Evolutionary conservation across 1,139 yeast genomes (phyloP).

Genomic region (Arxiozyma bovina): DNA sequence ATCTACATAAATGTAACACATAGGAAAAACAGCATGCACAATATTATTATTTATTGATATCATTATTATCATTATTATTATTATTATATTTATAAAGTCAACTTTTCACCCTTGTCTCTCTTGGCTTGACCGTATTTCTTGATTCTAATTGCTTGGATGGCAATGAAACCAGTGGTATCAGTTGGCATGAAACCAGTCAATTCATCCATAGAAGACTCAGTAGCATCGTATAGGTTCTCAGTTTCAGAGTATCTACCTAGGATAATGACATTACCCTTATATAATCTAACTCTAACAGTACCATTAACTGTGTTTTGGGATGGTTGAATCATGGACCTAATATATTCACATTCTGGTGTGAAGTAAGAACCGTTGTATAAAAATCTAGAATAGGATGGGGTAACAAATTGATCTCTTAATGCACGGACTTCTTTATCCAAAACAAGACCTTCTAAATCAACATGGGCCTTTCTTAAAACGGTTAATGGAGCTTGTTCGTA

Average conservation of each 20-base stretch:
- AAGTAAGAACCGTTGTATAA: conserved; percentile 96
- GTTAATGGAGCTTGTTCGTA: conserved; percentile 99
- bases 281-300: conserved; percentile 84
- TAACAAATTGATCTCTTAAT: conserved; percentile 90
- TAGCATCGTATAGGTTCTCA: conserved; percentile 93
- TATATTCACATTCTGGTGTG: conserved; percentile 96
- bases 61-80: too few species aligned
- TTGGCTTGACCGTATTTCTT: conserved; percentile 96
- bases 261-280: conserved; percentile 78
- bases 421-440: conserved; percentile 97
- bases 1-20: background rate
- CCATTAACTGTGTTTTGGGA: conserved; percentile 95
- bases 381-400: conserved; percentile 81
- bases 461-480: conserved; percentile 83
- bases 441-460: conserved; percentile 93
- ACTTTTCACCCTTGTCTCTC: conserved; percentile 51
- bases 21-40: background rate
- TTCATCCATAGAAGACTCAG: conserved; percentile 98
- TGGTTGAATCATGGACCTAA: conserved; percentile 85
- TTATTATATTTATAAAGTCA: conserved; percentile 27
- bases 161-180: conserved; percentile 94
- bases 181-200: conserved; percentile 95
- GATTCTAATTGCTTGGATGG: conserved; percentile 95
- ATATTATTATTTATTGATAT: too few species aligned
- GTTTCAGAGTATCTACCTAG: conserved; percentile 93